Evolutionary conservation across 306 rosid genomes (phyloP).

Genomic region (Urtica urens): DNA sequence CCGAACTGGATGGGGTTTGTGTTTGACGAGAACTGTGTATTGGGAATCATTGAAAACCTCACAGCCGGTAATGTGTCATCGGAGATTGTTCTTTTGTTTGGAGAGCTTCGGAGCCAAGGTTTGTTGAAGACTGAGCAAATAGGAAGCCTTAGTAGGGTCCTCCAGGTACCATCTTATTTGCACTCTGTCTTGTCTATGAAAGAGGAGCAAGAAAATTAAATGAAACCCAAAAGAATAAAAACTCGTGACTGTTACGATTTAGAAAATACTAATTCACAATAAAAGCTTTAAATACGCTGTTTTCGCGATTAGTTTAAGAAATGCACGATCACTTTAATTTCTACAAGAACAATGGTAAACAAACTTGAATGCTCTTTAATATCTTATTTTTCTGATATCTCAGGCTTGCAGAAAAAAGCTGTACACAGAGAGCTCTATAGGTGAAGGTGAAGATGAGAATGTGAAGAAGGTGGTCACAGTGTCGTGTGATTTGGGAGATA

Average conservation of each 20-base stretch:
- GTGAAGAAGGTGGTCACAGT: constrained; percentile 22
- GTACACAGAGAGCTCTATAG: constrained; percentile 30
- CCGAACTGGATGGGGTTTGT: constrained; percentile 65
- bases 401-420: constrained; percentile 61
- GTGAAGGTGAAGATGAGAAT: constrained; percentile 20
- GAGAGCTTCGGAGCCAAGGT: constrained; percentile 42
- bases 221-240: too few relatives aligned
- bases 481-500: constrained; percentile 36
- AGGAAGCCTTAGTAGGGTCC: constrained; percentile 36
- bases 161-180: constrained; percentile 37
- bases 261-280: too few relatives aligned
- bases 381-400: constrained; percentile 10
- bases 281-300: too few relatives aligned
- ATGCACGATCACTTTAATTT: not conserved
- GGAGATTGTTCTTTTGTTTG: constrained; percentile 50
- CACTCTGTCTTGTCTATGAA: too few relatives aligned
- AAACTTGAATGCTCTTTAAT: not conserved
- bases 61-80: constrained; percentile 35
- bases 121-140: constrained; percentile 51
- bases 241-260: too few relatives aligned
- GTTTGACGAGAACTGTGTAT: constrained; percentile 53
- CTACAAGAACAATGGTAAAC: not conserved
- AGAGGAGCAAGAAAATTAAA: too few relatives aligned
- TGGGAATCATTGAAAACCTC: constrained; percentile 53
- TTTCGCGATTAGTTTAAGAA: not conserved